Evolutionary conservation across 2,329 filamentous ascomycete species (phyloP).

Genomic region (Parastagonospora avenae): DNA sequence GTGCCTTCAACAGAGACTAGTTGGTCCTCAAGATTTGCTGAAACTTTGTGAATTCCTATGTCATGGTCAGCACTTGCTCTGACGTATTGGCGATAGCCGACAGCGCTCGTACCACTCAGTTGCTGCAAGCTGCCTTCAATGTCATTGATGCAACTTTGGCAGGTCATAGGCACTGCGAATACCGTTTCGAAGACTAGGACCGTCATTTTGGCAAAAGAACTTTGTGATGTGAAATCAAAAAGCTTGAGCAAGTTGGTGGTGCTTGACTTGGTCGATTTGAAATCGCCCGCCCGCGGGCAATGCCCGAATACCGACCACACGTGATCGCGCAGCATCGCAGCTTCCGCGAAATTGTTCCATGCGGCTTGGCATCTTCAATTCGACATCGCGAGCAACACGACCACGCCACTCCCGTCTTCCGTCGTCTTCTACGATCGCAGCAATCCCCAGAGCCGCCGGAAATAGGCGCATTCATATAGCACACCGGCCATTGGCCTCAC

Average conservation of each 20-base stretch:
- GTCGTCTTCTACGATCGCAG: background rate
- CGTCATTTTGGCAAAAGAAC: slow-evolving; percentile 28
- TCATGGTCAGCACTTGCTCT: slow-evolving; percentile 23
- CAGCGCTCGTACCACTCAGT: slow-evolving; percentile 62
- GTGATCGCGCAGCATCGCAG: slow-evolving; percentile 11
- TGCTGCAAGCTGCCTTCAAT: slow-evolving; percentile 79
- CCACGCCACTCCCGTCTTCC: background rate
- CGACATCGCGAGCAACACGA: slow-evolving; percentile 3
- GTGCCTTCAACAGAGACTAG: slow-evolving; percentile 85
- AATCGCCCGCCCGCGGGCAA: slow-evolving; percentile 32
- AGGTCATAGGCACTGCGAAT: slow-evolving; percentile 93
- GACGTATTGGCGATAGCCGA: slow-evolving; percentile 21
- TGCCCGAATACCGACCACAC: slow-evolving; percentile 14
- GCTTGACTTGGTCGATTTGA: slow-evolving; percentile 34
- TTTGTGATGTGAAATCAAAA: slow-evolving; percentile 1
- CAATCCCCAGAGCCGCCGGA: background rate
- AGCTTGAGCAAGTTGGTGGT: slow-evolving; percentile 11
- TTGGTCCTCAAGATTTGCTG: slow-evolving; percentile 82
- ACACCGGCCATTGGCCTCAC: slow-evolving; percentile 29
- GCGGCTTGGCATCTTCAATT: slow-evolving; percentile 19
- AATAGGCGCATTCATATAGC: background rate
- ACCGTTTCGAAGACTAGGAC: slow-evolving; percentile 68
- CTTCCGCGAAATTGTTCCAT: slow-evolving; percentile 17
- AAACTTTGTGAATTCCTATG: slow-evolving; percentile 78
- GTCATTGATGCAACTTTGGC: slow-evolving; percentile 85